Evolutionary conservation across 2,329 filamentous ascomycete species (phyloP), one percentile per base, ranked within the genome.

Genomic region (Tothia fuscella): DNA sequence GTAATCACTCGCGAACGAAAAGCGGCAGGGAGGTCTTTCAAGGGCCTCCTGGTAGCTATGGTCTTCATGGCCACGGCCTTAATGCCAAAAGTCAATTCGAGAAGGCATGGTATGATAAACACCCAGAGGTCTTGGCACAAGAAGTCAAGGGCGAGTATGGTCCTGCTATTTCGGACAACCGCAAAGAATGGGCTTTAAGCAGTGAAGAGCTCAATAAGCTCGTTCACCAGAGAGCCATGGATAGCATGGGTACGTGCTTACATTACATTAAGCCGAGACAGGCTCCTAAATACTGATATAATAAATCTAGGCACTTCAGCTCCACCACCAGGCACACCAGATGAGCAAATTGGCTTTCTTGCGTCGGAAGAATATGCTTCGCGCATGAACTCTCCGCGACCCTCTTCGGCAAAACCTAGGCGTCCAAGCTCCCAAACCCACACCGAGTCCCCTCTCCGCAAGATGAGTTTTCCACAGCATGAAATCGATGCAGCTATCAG

Each of bases 201-300:
- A 88, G 82, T 53, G 83, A 86, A 31, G 84, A 94, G 55, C 65
- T 96, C 51, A 93, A 94, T 63, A 87, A 82, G 64, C 80, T 96
- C 50, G 87, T 96, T 44, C 76, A 79, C 48, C 74, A 82, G 31
- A 86, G 80, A 28, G 74, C 62, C 38, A 64, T 57, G 40, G 69
- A 68, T 20, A 69, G 70, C 41, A 57, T 70, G 52, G 71, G 74
- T 78, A 61, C 54, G 67, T 53, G 46, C 44, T 47, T 36, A 5
- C 37, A 26, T 7, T 16, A 7, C 13, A 28, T 19, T 10, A 10
- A 29, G 14, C 13, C 13, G 26, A 10, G 26, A 10, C 13, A 14
- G 10, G 14, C 26, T 29, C 10, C 10, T 14, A 29, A 29, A 10
- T 29, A n/a, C n/a, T n/a, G n/a, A n/a, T n/a, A n/a, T n/a, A n/a